Conservation (phyloP, 106 monocot genomes). For the Dendrobium catenatum region DNA sequence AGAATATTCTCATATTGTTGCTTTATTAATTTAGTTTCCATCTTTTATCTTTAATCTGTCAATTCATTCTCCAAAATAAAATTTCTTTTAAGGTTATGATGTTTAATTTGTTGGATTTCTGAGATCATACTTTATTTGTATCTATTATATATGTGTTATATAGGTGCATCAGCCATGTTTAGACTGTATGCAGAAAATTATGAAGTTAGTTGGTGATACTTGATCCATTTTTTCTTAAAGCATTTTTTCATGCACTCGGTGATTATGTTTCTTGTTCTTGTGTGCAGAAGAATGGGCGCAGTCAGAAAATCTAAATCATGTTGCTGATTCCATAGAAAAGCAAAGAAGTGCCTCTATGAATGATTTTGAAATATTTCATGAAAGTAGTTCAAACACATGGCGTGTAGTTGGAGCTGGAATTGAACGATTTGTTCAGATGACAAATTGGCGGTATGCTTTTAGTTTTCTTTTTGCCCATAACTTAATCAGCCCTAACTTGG, state of each 20-base stretch:
- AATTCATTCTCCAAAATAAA: neutral
- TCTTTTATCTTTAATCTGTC: neutral
- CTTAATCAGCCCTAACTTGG: neutral
- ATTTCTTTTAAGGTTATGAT: neutral
- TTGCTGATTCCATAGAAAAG: conserved; percentile 74
- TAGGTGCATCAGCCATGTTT: neutral
- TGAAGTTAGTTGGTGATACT: neutral
- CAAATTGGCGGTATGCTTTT: conserved; percentile 83
- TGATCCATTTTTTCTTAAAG: neutral
- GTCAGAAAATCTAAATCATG: conserved; percentile 70
- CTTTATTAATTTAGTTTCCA: neutral
- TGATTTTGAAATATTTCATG: conserved; percentile 84
- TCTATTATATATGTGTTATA: neutral
- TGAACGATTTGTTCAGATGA: conserved; percentile 98
- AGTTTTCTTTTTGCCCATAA: neutral
- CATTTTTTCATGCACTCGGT: neutral
- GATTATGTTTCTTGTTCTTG: neutral
- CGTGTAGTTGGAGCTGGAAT: conserved; percentile 85
- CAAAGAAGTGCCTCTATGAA: conserved; percentile 70
- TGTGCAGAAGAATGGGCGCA: conserved; percentile 36
- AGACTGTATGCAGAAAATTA: neutral
- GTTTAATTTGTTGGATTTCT: neutral
- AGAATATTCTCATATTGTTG: neutral
- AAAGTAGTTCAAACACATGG: conserved; percentile 63
- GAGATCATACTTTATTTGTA: neutral